A percentile compares a stretch with the other conserved stretches of the same genome.
Conservation (phyloP, 306 rosid genomes). For the Castanea crenata region DNA sequence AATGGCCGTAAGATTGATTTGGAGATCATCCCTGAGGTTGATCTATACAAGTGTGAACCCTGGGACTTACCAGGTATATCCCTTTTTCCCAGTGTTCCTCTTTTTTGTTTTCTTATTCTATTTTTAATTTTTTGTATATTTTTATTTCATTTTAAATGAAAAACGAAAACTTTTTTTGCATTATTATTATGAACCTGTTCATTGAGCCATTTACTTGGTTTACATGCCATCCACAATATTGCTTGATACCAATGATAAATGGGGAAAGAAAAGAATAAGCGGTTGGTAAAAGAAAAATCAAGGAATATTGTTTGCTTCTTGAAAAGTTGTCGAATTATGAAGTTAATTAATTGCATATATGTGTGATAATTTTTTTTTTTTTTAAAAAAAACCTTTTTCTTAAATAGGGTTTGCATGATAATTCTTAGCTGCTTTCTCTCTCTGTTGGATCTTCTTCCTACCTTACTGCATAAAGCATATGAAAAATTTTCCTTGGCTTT, state of each 20-base stretch:
- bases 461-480: too few species aligned
- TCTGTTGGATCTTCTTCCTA: too few species aligned
- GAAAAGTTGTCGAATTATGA: neutral
- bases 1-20: conserved; percentile 76
- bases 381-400: neutral
- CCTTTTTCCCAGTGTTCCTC: too few species aligned
- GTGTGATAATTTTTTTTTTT: too few species aligned
- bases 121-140: neutral
- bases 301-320: neutral
- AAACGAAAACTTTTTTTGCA: neutral
- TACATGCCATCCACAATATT: neutral
- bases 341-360: neutral
- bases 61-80: conserved; percentile 90
- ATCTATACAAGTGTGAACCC: conserved; percentile 95
- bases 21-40: conserved; percentile 94
- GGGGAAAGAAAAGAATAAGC: neutral
- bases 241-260: neutral
- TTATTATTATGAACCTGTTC: neutral
- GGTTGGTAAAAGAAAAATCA: neutral
- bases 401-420: neutral
- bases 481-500: too few species aligned
- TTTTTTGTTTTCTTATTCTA: neutral
- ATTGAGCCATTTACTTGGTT: neutral
- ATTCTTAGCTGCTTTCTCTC: too few species aligned
- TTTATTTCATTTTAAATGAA: too few species aligned